These are phyloP conservation scores for Jatropha curcas DNA, from an alignment of 345 rosid genomes.

Conservation along the genomic window DNA sequence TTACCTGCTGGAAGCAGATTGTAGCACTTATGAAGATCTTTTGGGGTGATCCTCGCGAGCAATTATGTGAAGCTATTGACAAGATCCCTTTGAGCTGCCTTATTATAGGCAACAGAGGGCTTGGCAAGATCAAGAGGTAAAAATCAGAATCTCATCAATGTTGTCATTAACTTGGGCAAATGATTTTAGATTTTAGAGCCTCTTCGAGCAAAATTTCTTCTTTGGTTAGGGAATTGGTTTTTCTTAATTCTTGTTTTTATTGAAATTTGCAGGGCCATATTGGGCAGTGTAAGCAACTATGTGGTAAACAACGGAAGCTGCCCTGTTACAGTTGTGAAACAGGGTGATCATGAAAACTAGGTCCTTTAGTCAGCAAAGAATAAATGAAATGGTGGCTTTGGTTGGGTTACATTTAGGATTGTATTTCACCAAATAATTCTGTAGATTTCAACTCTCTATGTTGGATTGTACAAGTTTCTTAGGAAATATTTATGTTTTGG, in stretches of 20 bases:
- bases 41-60: conserved; percentile 91
- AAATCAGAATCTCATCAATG: background rate
- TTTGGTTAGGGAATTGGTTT: background rate
- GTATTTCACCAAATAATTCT: no score
- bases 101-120: conserved; percentile 80
- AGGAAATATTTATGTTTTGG: background rate
- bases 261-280: conserved; percentile 49
- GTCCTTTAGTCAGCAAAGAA: background rate
- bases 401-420: conserved; percentile 3
- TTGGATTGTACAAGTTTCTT: background rate
- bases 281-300: conserved; percentile 87
- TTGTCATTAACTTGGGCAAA: background rate
- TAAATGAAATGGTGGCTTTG: conserved; percentile 15
- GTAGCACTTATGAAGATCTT: conserved; percentile 65
- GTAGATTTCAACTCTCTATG: background rate
- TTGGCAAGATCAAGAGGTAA: conserved; percentile 77
- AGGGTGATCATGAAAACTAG: conserved; percentile 23
- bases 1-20: conserved; percentile 31
- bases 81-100: conserved; percentile 67
- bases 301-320: conserved; percentile 70
- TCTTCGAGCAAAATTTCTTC: background rate
- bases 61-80: conserved; percentile 76
- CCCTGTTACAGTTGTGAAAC: conserved; percentile 78
- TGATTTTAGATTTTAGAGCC: background rate
- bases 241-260: background rate